These are phyloP conservation scores for Aspergillus panamensis DNA, from an alignment of 495 filamentous ascomycete species.

Conservation along the genomic window DNA sequence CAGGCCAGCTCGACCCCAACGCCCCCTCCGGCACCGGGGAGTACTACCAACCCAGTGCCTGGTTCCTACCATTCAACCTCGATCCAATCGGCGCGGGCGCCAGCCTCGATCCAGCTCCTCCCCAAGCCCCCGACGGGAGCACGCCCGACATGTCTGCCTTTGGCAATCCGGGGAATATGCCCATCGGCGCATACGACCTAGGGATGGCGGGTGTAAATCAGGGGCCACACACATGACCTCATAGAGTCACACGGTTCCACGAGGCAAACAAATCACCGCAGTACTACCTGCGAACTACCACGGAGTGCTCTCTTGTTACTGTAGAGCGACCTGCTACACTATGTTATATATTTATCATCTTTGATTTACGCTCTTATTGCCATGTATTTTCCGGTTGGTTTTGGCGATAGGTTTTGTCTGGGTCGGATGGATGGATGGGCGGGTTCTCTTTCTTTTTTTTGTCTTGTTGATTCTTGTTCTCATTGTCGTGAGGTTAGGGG, in stretches of 20 bases:
- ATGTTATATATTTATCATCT: neutral
- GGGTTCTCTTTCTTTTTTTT: slow-evolving; percentile 9
- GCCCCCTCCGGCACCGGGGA: slow-evolving; percentile 42
- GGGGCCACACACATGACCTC: slow-evolving; percentile 11
- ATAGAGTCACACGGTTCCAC: neutral
- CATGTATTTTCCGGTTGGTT: slow-evolving; percentile 1
- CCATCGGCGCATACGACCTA: slow-evolving; percentile 33
- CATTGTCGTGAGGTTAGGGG: neutral
- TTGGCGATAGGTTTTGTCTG: slow-evolving; percentile 9
- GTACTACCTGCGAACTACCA: no score
- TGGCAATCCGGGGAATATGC: slow-evolving; percentile 23
- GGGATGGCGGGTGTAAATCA: slow-evolving; percentile 26
- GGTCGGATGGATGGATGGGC: slow-evolving; percentile 9
- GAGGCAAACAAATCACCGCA: no score
- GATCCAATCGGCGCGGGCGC: slow-evolving; percentile 50
- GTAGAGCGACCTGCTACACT: neutral
- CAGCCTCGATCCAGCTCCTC: slow-evolving; percentile 19
- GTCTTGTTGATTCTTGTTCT: slow-evolving; percentile 8
- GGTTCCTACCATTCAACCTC: slow-evolving; percentile 95
- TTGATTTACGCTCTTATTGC: neutral
- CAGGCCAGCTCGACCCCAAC: slow-evolving; percentile 38
- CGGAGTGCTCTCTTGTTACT: neutral
- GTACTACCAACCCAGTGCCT: slow-evolving; percentile 63
- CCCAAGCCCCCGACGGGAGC: slow-evolving; percentile 9
- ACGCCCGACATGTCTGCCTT: slow-evolving; percentile 27